Evolutionary conservation across 805 yeast species (phyloP), one percentile per base, ranked within the genome.

Genomic region (Candida boleticola): DNA sequence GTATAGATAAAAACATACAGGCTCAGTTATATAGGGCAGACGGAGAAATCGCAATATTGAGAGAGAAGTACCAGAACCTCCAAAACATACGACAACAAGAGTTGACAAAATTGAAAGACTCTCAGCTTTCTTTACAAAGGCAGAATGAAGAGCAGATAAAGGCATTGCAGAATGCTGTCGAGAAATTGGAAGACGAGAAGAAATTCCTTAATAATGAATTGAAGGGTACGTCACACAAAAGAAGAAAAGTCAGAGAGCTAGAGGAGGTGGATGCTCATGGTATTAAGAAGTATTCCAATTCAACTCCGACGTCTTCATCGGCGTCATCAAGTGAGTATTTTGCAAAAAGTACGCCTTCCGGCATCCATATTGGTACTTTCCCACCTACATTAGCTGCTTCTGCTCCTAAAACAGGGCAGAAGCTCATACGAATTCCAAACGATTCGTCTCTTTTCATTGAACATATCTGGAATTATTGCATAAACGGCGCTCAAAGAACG

Each of bases 41-140:
- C 42, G 97, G 97, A 2, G 96, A 90, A 54, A 81, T 86, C 29
- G 82, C 93, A 11, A 82, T 89, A 27, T 67, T 90, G 14, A 68
- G 95, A 41, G 79, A 83, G 7, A 87, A 82, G 51, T 63, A 85
- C 17, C 63, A 73, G 17, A 72, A 74, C 32, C 46, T 77, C 3
- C 76, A 74, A 39, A 55, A 54, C 20, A 68, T 64, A 37, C 64
- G 64, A 32, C 64, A 64, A 4, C 60, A 58, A 1, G 81, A 77
- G 47, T 53, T 65, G 20, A 44, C 44, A 29, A 37, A 52, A 14
- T 45, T 69, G 20, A 46, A 44, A 21, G 55, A 57, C 20, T 34
- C 51, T 3, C 49, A 47, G 25, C 52, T 49, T 4, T 33, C 29
- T 10, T 36, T 48, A 5, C 53, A 55, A 34, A 45, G 45, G 23